Evolutionary conservation across 2,329 filamentous ascomycete species (phyloP), one percentile per base, ranked within the genome.

Genomic region (Aspergillus alliaceus): DNA sequence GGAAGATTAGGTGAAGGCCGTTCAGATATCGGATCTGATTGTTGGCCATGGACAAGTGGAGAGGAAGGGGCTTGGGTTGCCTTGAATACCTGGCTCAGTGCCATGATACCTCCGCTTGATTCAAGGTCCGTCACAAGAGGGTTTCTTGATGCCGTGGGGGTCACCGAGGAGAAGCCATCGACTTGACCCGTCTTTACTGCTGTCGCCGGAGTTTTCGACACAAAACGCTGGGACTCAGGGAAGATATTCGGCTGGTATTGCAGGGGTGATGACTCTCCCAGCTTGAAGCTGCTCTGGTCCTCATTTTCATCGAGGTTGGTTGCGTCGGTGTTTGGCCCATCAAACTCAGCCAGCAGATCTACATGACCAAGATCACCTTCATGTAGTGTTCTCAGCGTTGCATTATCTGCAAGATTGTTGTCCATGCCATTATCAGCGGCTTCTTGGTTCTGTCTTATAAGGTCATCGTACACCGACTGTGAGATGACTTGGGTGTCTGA

Each of bases 221-320:
- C 67, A 25, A 77, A 77, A 0, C 78, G 72, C 60, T 80, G 78
- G 2, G 78, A 80, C 60, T 80, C 77, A 2, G 77, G 77, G 54
- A 79, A 80, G 4, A 74, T 66, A 46, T 77, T 69, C 20, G 73
- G 72, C 29, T 75, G 70, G 44, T 67, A 72, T 7, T 66, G 66
- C 52, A 72, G 65, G 9, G 75, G 75, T 34, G 75, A 76, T 1
- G 75, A 77, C 11, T 73, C 66, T 22, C 64, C 69, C 12, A 64
- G 59, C 20, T 69, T 72, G 39, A 67, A 69, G 32, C 64, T 71
- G 54, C 62, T 67, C 54, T 69, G 69, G n/a, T 76, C 73, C 50
- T 75, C 70, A 56, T 69, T 27, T 77, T 91, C 54, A 83, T 91
- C 59, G 83, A 61, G 64, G 39, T 66, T 62, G 15, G 60, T 61